Conservation (phyloP, 306 rosid genomes). For the Astragalus membranaceus region DNA sequence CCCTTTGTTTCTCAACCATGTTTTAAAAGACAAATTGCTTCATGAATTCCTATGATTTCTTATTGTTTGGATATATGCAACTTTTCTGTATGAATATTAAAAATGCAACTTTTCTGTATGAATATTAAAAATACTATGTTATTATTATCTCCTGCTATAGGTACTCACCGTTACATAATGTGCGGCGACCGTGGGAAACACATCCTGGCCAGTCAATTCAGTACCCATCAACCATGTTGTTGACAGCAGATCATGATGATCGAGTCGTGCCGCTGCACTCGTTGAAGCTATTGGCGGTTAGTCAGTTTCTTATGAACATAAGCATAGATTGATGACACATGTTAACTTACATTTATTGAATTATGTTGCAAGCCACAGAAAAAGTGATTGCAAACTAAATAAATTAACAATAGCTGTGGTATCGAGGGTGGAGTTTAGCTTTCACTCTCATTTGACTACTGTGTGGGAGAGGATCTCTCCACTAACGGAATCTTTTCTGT, state of each 20-base stretch:
- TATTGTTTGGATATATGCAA: not conserved
- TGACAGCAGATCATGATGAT: slow-evolving; percentile 99
- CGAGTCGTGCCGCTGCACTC: slow-evolving; percentile 94
- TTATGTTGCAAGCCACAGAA: not conserved
- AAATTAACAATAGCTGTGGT: not conserved
- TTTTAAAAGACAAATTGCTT: no score
- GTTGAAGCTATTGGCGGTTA: slow-evolving; percentile 82
- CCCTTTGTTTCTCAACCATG: no score
- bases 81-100: not conserved
- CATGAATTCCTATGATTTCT: no score
- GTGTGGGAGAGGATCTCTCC: not conserved
- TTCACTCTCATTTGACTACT: not conserved
- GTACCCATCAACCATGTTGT: slow-evolving; percentile 84
- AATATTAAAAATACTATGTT: not conserved
- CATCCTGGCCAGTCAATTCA: slow-evolving; percentile 45
- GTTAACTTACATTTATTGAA: not conserved
- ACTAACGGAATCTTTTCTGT: no score
- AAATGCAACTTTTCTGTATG: not conserved
- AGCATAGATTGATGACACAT: not conserved
- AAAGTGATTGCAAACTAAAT: not conserved
- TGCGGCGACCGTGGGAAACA: slow-evolving; percentile 84
- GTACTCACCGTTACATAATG: slow-evolving; percentile 96
- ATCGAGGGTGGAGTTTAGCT: not conserved
- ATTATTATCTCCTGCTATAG: slow-evolving; percentile 30
- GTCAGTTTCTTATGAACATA: slow-evolving; percentile 22